Evolutionary conservation across 2,329 filamentous ascomycete genomes (phyloP), one percentile per base, ranked within the genome.

Genomic region (Beauveria bassiana): DNA sequence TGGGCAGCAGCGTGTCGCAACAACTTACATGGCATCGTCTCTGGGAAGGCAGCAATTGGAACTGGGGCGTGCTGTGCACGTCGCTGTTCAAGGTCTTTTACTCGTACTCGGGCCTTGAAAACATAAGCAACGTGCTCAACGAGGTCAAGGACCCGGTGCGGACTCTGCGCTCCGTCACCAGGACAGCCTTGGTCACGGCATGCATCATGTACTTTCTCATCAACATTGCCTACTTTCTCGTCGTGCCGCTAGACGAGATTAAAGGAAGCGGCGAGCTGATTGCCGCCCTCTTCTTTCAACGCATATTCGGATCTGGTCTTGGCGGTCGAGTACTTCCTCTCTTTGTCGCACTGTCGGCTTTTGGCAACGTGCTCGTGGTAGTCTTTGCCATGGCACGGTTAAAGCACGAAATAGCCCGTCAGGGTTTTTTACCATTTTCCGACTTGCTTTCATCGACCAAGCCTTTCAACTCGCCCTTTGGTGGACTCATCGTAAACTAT

Each of bases 291-390:
- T 87, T 89, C 65, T 89, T 90, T 65, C 79, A 87, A 64, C 76
- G 79, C 8, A 74, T 86, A 0, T 89, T 90, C 70, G 87, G 87
- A 0, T 71, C 76, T 2, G 76, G 75, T 0, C 67, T 88, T 10
- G 87, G 86, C 0, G 78, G 79, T 40, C 77, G 76, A 1, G 72
- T 89, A 1, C 73, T 90, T 2, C 84, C 86, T 0, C 70, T 89
- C 9, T 82, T 84, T 0, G 85, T 91, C 40, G 87, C 87, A 0
- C 73, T 89, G 26, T 89, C 86, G 1, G 86, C 86, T 0, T 82
- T 79, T 2, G 88, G 87, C 0, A 91, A 91, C 68, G 87, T 91
- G 16, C 86, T 91, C 81, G 86, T 89, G 0, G 86, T 88, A 2
- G 85, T 85, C 0, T 91, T 90, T 70, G 80, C 86, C 1, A 71